Evolutionary conservation across 257 asterid species (phyloP), one percentile per base, ranked within the genome.

Genomic region (Nicotiana sylvestris): DNA sequence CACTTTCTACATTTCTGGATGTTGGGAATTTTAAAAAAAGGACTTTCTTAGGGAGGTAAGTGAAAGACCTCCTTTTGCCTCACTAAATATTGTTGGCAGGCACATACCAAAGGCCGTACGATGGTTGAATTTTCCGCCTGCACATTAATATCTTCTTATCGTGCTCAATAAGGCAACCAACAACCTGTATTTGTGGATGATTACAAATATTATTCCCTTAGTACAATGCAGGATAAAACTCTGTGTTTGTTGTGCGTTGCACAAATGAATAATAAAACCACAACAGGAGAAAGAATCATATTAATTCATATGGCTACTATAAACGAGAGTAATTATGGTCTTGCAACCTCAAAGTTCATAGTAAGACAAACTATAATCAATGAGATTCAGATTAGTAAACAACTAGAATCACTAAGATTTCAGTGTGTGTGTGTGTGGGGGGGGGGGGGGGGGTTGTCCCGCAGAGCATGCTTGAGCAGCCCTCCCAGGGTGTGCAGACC

Each of bases 141-240:
- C 99, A 96, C 62, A 96, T 81, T 46, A 96, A 87, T 85, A 96
- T 88, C 90, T 93, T 96, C 88, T 93, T 91, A 78, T 93, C 98
- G 80, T 96, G 98, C 91, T 94, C 98, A 33, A 96, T 90, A 82
- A 96, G 96, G 91, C 98, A 96, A 70, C 99, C 99, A 1, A 96
- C 99, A 13, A 96, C 96, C 99, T 96, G 86, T 37, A 81, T 66
- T 85, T 66, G 72, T 13, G 39, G 51, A 74, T 60, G 9, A 43
- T 74, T 27, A 74, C 62, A 25, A 25, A 74, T 74, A 74, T 49
- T 74, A 49, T 6, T 35, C 37, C 82, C 66, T 77, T 58, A 18
- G 67, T 68, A 56, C 57, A 12, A 39, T 60, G 66, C 53, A 12
- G 25, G 9, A 39, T 32, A 56, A 66, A 78, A 70, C 62, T 27